phyloP scores from a whole-genome alignment of 148 eudicot genomes.

The Bassia scoparia region DNA sequence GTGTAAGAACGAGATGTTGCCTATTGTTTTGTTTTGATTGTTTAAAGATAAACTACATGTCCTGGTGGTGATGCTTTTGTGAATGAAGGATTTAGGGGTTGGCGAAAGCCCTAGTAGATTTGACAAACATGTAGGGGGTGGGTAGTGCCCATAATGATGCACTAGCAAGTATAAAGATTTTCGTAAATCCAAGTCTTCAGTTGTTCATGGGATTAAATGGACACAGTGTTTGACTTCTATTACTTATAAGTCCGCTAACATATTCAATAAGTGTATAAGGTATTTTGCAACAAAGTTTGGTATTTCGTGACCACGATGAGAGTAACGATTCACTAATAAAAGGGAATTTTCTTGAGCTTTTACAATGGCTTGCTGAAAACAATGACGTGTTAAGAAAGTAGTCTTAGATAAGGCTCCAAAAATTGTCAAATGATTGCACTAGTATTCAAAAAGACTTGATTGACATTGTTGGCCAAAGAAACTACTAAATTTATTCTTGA shows the following conservation, averaged over 20 bases:
- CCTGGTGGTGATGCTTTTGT: neutral
- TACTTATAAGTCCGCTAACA: neutral
- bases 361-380: conserved; percentile 2
- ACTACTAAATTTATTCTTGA: conserved; percentile 11
- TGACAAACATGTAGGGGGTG: neutral
- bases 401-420: neutral
- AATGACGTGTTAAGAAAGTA: neutral
- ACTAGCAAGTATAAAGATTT: neutral
- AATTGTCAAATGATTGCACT: neutral
- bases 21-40: conserved; percentile 16
- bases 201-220: neutral
- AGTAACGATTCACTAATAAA: neutral
- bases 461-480: conserved; percentile 9
- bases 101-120: neutral
- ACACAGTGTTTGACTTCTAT: neutral
- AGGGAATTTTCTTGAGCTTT: conserved; percentile 13
- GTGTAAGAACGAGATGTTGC: conserved; percentile 10
- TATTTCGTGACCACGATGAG: conserved; percentile 3
- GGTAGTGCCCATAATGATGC: neutral
- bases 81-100: neutral
- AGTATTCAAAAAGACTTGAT: neutral
- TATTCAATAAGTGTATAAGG: neutral
- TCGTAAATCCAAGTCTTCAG: neutral
- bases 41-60: neutral
- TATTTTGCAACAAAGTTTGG: conserved; percentile 5